Percentiles rank a stretch among this genome's conserved stretches.
These are phyloP conservation scores for Aulographum hederae DNA, from an alignment of 2,329 filamentous ascomycete species.

Conservation along the genomic window DNA sequence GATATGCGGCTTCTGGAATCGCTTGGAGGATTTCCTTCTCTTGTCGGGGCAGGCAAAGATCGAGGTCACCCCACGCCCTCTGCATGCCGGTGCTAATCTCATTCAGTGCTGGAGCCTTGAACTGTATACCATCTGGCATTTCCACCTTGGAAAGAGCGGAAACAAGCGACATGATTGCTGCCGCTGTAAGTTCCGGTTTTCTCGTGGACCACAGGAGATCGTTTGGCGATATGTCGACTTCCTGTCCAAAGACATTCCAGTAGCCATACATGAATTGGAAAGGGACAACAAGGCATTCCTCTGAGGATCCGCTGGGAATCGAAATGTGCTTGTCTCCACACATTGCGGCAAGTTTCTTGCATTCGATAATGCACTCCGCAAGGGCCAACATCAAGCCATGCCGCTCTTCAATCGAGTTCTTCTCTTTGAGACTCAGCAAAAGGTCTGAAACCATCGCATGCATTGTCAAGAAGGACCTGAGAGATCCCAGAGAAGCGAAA, in stretches of 20 bases:
- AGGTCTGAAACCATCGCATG: too few relatives aligned
- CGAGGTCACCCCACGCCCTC: too few relatives aligned
- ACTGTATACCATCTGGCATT: neutral
- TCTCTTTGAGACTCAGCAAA: too few relatives aligned
- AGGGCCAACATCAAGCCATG: conserved; percentile 45
- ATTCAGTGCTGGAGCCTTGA: neutral
- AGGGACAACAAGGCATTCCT: neutral
- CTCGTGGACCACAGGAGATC: conserved; percentile 25
- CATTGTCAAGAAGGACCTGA: too few relatives aligned
- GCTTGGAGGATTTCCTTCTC: conserved; percentile 16
- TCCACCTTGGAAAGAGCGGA: neutral
- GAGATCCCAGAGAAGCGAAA: too few relatives aligned
- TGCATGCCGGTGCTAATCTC: neutral
- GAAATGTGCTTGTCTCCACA: too few relatives aligned
- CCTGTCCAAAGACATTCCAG: conserved; percentile 4
- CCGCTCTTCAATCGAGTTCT: conserved; percentile 48
- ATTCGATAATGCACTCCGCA: neutral
- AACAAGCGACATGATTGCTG: conserved; percentile 38
- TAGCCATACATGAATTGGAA: too few relatives aligned
- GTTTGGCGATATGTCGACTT: too few relatives aligned
- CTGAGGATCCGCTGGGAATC: neutral
- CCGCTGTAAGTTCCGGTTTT: conserved; percentile 45
- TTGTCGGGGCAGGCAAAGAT: conserved; percentile 16
- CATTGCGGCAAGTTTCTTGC: too few relatives aligned
- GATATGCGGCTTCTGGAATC: conserved; percentile 9